A percentile compares a stretch with the other conserved stretches of the same genome.
phyloP scores from a whole-genome alignment of 2,329 filamentous ascomycete species.

The Ceratocystis variospora region DNA sequence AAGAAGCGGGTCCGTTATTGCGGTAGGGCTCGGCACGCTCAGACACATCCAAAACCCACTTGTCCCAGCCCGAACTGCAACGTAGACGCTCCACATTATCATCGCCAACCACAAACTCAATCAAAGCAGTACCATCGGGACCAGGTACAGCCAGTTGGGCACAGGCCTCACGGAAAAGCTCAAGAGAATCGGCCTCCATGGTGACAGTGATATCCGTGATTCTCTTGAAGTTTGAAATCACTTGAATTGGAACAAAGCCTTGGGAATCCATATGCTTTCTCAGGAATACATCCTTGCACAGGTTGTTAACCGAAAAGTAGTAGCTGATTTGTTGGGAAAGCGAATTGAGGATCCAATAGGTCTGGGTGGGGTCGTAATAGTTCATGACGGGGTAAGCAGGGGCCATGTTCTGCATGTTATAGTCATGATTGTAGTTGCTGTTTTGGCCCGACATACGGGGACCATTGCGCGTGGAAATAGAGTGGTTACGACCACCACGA shows the following conservation, averaged over 20 bases:
- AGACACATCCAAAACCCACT: slow-evolving; percentile 60
- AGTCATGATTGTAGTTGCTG: slow-evolving; percentile 27
- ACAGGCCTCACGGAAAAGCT: slow-evolving; percentile 26
- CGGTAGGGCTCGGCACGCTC: slow-evolving; percentile 61
- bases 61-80: slow-evolving; percentile 59
- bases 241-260: slow-evolving; percentile 68
- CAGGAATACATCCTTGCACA: slow-evolving; percentile 83
- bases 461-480: slow-evolving; percentile 29
- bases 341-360: slow-evolving; percentile 28
- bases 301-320: slow-evolving; percentile 92
- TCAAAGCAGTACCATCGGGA: slow-evolving; percentile 45
- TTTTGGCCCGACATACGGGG: slow-evolving; percentile 20
- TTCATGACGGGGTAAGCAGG: slow-evolving; percentile 24
- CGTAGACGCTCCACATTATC: slow-evolving; percentile 71
- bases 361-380: slow-evolving; percentile 19
- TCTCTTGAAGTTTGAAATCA: slow-evolving; percentile 78
- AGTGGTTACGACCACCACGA: slow-evolving; percentile 25
- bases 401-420: slow-evolving; percentile 29
- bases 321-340: slow-evolving; percentile 57
- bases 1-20: slow-evolving; percentile 48
- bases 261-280: slow-evolving; percentile 89
- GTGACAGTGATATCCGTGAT: slow-evolving; percentile 48
- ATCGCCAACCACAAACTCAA: slow-evolving; percentile 61
- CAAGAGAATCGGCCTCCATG: slow-evolving; percentile 17
- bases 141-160: slow-evolving; percentile 53